Percentiles rank a stretch among this genome's conserved stretches.
phyloP scores from a whole-genome alignment of 1,284 basidiomycete genomes.

The Ganoderma resinaceum region DNA sequence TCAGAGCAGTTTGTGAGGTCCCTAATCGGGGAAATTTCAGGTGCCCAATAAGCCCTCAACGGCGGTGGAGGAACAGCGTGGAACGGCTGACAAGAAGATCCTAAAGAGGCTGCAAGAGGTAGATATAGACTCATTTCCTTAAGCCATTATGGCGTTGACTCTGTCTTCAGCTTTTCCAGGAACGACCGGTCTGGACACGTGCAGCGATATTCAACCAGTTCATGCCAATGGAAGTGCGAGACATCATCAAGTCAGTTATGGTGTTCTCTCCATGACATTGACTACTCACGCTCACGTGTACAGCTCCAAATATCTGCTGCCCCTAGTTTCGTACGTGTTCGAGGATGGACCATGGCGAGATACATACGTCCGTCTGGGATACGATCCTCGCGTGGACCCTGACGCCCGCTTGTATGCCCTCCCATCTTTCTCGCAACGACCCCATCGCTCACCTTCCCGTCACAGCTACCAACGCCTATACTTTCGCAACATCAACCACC shows the following conservation, averaged over 20 bases:
- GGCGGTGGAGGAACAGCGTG: conserved; percentile 60
- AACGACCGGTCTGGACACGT: conserved; percentile 91
- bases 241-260: conserved; percentile 70
- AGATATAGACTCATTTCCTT: conserved; percentile 20
- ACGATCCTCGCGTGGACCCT: conserved; percentile 84
- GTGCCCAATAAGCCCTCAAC: conserved; percentile 72
- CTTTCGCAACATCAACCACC: conserved; percentile 84
- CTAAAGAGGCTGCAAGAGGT: conserved; percentile 69
- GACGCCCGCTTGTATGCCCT: conserved; percentile 73
- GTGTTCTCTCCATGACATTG: not conserved
- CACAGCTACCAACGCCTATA: conserved; percentile 84
- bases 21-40: conserved; percentile 40
- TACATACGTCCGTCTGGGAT: conserved; percentile 85
- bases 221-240: conserved; percentile 67
- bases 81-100: conserved; percentile 65
- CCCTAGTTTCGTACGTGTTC: conserved; percentile 85
- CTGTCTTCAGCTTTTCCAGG: conserved; percentile 59
- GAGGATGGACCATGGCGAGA: conserved; percentile 95
- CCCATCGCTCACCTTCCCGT: conserved; percentile 19
- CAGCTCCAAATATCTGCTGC: conserved; percentile 77
- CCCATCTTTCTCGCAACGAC: not conserved
- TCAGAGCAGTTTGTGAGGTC: not conserved
- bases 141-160: not conserved
- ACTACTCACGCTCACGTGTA: not conserved
- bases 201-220: conserved; percentile 87